Percentiles rank a stretch among this genome's conserved stretches.
These are phyloP conservation scores for Citrus trifoliata DNA, from an alignment of 345 rosid genomes.

Conservation along the genomic window DNA sequence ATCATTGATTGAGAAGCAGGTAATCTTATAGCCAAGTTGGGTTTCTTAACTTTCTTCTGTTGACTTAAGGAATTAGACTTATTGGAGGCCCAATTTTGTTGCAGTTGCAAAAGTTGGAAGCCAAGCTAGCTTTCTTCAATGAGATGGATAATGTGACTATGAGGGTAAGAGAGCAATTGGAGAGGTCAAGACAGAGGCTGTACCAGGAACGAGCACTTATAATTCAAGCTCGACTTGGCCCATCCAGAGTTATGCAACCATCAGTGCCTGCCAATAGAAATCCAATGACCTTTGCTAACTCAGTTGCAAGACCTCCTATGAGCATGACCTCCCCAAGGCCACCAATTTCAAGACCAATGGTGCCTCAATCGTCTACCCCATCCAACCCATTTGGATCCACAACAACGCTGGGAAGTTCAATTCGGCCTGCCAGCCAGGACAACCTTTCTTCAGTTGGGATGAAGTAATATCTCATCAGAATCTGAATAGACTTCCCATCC, in stretches of 20 bases:
- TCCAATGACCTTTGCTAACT: constrained; percentile 54
- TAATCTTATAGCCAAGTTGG: constrained; percentile 13
- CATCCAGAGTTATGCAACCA: constrained; percentile 57
- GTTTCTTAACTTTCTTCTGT: neutral
- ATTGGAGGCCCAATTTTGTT: constrained; percentile 9
- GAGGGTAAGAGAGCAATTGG: constrained; percentile 86
- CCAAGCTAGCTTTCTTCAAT: constrained; percentile 73
- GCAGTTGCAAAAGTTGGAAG: constrained; percentile 89
- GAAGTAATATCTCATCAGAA: constrained; percentile 21
- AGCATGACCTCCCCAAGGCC: constrained; percentile 60
- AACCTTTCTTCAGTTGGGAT: constrained; percentile 28
- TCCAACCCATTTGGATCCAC: constrained; percentile 45
- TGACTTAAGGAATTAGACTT: neutral
- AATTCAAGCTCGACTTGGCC: constrained; percentile 84
- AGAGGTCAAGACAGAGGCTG: constrained; percentile 83
- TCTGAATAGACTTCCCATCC: constrained; percentile 19
- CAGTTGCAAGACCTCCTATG: constrained; percentile 66
- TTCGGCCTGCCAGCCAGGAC: constrained; percentile 45
- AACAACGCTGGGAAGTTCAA: constrained; percentile 46
- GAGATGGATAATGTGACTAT: constrained; percentile 65
- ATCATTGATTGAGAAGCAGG: constrained; percentile 87
- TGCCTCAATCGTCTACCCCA: constrained; percentile 39
- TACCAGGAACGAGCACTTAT: constrained; percentile 92
- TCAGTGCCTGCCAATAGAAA: constrained; percentile 66
- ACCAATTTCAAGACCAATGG: constrained; percentile 62